These are phyloP conservation scores for Dalbergia oliveri DNA, from an alignment of 306 rosid species.

Conservation along the genomic window DNA sequence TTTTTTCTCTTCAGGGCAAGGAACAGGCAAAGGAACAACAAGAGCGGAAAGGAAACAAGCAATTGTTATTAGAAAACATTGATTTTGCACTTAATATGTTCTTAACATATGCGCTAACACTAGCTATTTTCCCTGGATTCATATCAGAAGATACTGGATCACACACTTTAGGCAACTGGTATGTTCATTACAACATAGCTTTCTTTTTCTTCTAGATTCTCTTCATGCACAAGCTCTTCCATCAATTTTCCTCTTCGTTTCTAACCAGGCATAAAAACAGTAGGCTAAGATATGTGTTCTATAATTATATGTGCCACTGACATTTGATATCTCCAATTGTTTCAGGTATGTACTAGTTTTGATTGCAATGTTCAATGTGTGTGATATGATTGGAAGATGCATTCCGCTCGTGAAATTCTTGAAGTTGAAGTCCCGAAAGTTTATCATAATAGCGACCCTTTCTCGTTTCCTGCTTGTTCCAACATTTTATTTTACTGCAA, in stretches of 20 bases:
- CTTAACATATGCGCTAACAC: conserved; percentile 67
- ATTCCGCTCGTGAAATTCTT: conserved; percentile 65
- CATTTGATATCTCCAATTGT: conserved; percentile 9
- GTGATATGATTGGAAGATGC: conserved; percentile 86
- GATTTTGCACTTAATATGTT: conserved; percentile 84
- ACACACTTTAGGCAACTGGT: conserved; percentile 89
- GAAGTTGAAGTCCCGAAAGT: conserved; percentile 72
- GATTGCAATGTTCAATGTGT: conserved; percentile 78
- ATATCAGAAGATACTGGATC: conserved; percentile 89
- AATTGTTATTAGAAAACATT: conserved; percentile 74
- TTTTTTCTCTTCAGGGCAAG: conserved; percentile 59
- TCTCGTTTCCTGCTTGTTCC: conserved; percentile 82
- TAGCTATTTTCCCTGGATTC: conserved; percentile 94
- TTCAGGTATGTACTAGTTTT: conserved; percentile 88
- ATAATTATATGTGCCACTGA: not conserved
- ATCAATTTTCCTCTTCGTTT: not conserved
- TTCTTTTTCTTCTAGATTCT: conserved; percentile 24
- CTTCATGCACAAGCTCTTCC: not conserved
- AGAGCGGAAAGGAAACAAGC: conserved; percentile 74
- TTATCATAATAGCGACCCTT: conserved; percentile 53
- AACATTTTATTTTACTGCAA: conserved; percentile 85
- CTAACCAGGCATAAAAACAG: conserved; percentile 11
- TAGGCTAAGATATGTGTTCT: conserved; percentile 12
- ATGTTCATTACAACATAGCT: conserved; percentile 20
- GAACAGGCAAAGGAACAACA: conserved; percentile 48